A percentile compares a stretch with the other conserved stretches of the same genome.
These are phyloP conservation scores for Rhododendron williamsianum DNA, from an alignment of 148 eudicot species.

Conservation along the genomic window DNA sequence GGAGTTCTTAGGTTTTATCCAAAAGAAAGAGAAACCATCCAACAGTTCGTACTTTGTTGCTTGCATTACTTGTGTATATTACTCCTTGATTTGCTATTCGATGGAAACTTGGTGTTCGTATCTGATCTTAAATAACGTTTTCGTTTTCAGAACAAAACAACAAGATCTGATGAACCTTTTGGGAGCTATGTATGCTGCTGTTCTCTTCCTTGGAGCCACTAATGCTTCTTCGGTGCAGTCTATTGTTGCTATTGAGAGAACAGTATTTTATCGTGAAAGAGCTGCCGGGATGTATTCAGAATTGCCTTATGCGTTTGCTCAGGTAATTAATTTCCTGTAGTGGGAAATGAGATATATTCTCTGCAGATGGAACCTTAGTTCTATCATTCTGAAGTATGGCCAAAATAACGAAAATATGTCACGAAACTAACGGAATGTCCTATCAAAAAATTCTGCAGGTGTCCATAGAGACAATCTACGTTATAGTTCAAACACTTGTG, in stretches of 20 bases:
- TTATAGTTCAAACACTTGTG: conserved; percentile 30
- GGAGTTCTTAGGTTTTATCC: neutral
- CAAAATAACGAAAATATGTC: neutral
- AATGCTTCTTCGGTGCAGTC: conserved; percentile 36
- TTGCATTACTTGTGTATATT: neutral
- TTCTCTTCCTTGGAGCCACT: conserved; percentile 42
- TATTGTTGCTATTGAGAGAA: conserved; percentile 42
- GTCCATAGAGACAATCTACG: conserved; percentile 32
- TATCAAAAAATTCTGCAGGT: neutral
- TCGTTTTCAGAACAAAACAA: conserved; percentile 29
- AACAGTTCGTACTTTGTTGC: neutral
- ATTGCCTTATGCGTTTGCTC: conserved; percentile 51
- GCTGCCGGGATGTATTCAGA: conserved; percentile 54
- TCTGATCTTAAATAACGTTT: neutral
- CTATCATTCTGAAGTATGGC: neutral
- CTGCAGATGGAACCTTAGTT: neutral
- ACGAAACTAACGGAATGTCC: neutral
- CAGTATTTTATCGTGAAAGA: conserved; percentile 51
- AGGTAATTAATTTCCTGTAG: conserved; percentile 20
- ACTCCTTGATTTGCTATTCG: neutral
- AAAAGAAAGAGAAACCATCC: neutral
- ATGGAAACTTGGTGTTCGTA: neutral
- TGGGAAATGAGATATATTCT: neutral
- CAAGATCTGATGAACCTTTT: conserved; percentile 42
- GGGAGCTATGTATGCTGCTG: conserved; percentile 43